phyloP scores from a whole-genome alignment of 2,329 filamentous ascomycete species.

The Scopulariopsis brevicaulis region DNA sequence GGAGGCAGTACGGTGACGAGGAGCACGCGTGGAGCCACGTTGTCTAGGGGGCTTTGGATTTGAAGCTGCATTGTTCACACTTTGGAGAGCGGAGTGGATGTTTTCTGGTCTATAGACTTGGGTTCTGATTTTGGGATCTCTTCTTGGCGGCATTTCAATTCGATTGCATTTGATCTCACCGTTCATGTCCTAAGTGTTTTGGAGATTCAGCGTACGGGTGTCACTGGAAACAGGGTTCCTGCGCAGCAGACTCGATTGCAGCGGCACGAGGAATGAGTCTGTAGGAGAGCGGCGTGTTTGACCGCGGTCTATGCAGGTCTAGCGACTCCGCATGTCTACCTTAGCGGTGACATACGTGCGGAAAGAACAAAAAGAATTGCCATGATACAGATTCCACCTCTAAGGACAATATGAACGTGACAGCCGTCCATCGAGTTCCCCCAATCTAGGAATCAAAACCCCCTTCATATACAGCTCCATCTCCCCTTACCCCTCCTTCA shows the following conservation, averaged over 20 bases:
- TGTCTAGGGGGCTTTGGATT: constrained; percentile 14
- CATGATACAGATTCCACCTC: not conserved
- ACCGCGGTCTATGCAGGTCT: not conserved
- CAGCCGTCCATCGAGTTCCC: not conserved
- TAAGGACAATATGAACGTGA: not conserved
- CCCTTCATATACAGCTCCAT: not conserved
- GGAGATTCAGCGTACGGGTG: not conserved
- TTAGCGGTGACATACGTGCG: not conserved
- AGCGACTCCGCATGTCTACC: not conserved
- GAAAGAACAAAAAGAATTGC: not conserved
- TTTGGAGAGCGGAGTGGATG: not conserved
- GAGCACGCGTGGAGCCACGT: constrained; percentile 80
- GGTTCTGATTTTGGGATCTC: not conserved
- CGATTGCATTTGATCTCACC: not conserved
- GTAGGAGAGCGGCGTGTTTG: not conserved
- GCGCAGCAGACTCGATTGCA: not conserved
- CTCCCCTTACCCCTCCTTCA: not conserved
- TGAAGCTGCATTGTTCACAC: not conserved
- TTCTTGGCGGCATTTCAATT: not conserved
- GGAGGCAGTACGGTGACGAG: constrained; percentile 88
- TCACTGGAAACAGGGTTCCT: not conserved
- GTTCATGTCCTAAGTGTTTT: not conserved
- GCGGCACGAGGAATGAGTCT: not conserved
- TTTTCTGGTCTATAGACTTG: not conserved
- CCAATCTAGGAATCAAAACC: not conserved